Conservation (phyloP, 148 eudicot species). For the Diospyros lotus region DNA sequence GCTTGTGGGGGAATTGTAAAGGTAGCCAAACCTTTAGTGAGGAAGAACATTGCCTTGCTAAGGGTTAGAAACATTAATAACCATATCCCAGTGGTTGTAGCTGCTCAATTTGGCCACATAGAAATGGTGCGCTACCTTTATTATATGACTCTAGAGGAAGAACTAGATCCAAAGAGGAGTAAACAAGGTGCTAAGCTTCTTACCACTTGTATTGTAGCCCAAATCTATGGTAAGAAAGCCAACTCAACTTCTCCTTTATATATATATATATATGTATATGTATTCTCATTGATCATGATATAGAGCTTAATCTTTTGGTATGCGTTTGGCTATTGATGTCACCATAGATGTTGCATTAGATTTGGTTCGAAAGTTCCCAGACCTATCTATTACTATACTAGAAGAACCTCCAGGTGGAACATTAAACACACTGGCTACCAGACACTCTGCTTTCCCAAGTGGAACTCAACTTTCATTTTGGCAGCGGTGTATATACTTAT, state of each 20-base stretch:
- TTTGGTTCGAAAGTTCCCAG: no score
- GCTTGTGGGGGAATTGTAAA: constrained; percentile 8
- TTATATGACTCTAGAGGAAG: constrained; percentile 4
- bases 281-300: no score
- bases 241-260: neutral
- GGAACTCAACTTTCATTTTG: neutral
- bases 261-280: neutral
- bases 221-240: constrained; percentile 5
- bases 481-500: neutral
- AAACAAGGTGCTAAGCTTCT: constrained; percentile 11
- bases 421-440: neutral
- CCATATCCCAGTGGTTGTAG: constrained; percentile 10
- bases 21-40: constrained; percentile 8
- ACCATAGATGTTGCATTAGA: no score
- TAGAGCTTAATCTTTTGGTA: no score
- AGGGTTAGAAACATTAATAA: neutral
- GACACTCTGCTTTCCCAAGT: neutral
- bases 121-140: constrained; percentile 11
- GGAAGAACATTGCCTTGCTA: constrained; percentile 8
- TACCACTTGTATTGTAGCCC: constrained; percentile 4
- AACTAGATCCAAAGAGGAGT: neutral
- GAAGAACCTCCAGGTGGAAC: neutral
- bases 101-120: constrained; percentile 12
- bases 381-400: neutral
- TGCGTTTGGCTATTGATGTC: no score